Evolutionary conservation across 805 yeast genomes (phyloP), one percentile per base, ranked within the genome.

Genomic region (Candida chauliodis): DNA sequence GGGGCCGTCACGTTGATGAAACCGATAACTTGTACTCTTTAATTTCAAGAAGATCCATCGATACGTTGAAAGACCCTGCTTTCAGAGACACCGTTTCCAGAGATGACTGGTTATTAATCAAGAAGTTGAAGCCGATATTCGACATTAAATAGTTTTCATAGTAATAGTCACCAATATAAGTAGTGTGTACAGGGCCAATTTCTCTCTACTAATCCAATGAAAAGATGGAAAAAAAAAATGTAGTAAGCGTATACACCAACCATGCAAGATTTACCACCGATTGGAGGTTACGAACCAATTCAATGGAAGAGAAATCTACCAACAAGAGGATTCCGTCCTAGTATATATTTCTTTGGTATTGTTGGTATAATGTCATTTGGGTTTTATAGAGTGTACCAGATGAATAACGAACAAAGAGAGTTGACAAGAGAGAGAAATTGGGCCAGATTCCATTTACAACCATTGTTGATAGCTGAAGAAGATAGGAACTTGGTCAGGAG

Each of bases 1-100:
- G 98, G 98, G 99, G 99, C 47, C 87, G 99, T 71, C 99, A 93
- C 59, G 95, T 93, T 51, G 96, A 89, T 62, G 99, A 93, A 66
- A 71, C 78, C 42, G 99, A 93, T 63, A 74, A 77, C 32, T 71
- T 93, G 58, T 93, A 90, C 67, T 91, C 99, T n/a, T 73, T 84
- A 69, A 77, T 93, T 47, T 59, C 93, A 9, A 81, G 99, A 73
- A 85, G 74, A 63, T 85, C 96, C 24, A 90, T 93, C 51, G 97
- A 93, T 61, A 85, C 95, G n/a, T 79, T 93, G 75, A 93, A 93
- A 70, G 99, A 93, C 55, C 95, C 96, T 29, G 97, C 98, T 3
- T 93, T 93, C 80, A 79, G 99, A 66, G 91, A 86, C 53, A 78
- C 86, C 45, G 99, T 93, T 46, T 74, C 91, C 33, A 82, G 96